Conservation (phyloP, 1,284 basidiomycete genomes). For the Puccinia novopanici region DNA sequence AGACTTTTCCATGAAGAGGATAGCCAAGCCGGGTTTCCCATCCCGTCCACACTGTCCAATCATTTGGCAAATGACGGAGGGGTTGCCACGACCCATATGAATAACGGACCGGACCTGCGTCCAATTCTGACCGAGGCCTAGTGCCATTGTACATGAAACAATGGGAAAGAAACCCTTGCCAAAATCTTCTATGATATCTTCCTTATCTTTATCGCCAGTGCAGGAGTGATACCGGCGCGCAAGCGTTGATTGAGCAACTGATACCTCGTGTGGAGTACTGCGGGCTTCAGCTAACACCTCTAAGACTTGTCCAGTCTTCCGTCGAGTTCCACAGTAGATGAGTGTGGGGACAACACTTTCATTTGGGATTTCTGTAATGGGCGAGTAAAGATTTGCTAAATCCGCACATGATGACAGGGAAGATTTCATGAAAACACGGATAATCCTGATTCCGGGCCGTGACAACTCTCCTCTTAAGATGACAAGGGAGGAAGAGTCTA, state of each 20-base stretch:
- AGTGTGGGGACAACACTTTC: neutral
- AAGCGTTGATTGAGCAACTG: neutral
- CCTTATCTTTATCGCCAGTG: neutral
- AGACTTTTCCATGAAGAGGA: neutral
- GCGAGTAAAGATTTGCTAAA: neutral
- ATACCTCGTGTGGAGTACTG: neutral
- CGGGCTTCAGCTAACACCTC: neutral
- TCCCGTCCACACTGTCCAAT: neutral
- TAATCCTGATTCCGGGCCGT: neutral
- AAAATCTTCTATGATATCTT: neutral
- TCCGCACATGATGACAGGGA: neutral
- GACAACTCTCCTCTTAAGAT: neutral
- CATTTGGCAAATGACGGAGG: constrained; percentile 6
- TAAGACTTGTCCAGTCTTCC: neutral
- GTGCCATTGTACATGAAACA: no score
- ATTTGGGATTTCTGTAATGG: neutral
- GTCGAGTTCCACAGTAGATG: neutral
- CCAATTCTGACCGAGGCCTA: neutral
- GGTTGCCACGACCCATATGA: constrained; percentile 10
- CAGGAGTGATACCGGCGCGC: no score
- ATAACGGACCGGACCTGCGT: neutral
- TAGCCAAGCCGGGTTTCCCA: neutral
- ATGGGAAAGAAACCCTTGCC: neutral
- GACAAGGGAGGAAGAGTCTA: neutral
- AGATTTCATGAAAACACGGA: neutral